Evolutionary conservation across 2,329 filamentous ascomycete genomes (phyloP).

Genomic region (Cyphellophora attinorum): DNA sequence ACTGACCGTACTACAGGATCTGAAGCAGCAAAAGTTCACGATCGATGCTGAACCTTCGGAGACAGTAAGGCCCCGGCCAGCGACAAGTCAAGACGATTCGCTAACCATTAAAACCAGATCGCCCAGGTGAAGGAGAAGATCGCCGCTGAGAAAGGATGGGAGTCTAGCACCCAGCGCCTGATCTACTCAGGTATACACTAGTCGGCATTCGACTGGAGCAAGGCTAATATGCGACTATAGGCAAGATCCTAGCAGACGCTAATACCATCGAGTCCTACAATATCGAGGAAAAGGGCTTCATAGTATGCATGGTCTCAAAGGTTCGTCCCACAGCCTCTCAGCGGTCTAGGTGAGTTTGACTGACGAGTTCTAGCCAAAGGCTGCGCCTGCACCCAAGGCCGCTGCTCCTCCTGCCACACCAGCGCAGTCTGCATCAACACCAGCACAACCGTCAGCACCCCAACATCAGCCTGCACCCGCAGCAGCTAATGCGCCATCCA

Average conservation of each 20-base stretch:
- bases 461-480: constrained; percentile 51
- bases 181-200: constrained; percentile 80
- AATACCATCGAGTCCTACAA: constrained; percentile 95
- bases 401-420: constrained; percentile 42
- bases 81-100: constrained; percentile 6
- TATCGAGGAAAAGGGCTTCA: constrained; percentile 98
- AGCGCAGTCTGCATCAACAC: constrained; percentile 34
- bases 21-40: constrained; percentile 97
- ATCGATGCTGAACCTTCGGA: constrained; percentile 91
- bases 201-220: not conserved
- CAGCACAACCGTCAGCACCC: constrained; percentile 30
- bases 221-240: constrained; percentile 36
- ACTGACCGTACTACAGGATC: constrained; percentile 53
- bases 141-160: constrained; percentile 85
- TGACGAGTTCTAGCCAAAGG: constrained; percentile 55
- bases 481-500: constrained; percentile 39
- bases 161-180: constrained; percentile 80
- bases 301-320: constrained; percentile 98
- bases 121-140: constrained; percentile 89
- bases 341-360: not conserved
- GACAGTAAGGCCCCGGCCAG: constrained; percentile 47
- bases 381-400: constrained; percentile 36
- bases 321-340: constrained; percentile 48
- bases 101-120: constrained; percentile 49
- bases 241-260: constrained; percentile 97